phyloP scores from a whole-genome alignment of 345 rosid species.

The Brassica rapa region DNA sequence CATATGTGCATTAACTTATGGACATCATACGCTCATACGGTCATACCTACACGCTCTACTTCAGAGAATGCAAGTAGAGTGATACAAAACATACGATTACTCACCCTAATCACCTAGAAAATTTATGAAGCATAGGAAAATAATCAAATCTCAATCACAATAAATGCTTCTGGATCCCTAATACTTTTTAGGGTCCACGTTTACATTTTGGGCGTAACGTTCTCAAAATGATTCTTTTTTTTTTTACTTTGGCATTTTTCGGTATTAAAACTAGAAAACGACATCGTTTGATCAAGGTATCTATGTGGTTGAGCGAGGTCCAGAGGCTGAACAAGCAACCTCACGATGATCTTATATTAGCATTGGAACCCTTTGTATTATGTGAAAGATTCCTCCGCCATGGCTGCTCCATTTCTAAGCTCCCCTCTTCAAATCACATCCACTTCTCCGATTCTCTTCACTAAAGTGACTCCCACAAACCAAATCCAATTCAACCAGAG shows the following conservation, averaged over 20 bases:
- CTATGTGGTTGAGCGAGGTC: conserved; percentile 40
- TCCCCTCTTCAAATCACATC: conserved; percentile 31
- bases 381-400: conserved; percentile 17
- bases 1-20: neutral
- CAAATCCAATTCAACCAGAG: conserved; percentile 21
- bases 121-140: neutral
- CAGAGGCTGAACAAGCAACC: conserved; percentile 26
- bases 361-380: neutral
- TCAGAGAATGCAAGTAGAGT: neutral
- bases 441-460: conserved; percentile 28
- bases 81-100: neutral
- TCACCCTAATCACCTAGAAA: neutral
- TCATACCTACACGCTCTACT: neutral
- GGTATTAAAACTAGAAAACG: neutral
- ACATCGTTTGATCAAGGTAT: neutral
- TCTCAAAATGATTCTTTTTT: neutral
- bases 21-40: neutral
- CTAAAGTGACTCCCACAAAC: conserved; percentile 1
- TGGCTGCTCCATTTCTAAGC: conserved; percentile 36
- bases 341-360: conserved; percentile 5
- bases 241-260: neutral
- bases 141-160: neutral
- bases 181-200: neutral
- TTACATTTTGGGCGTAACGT: neutral
- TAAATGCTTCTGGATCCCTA: neutral